Evolutionary conservation across 345 rosid genomes (phyloP).

Genomic region (Ricinus communis): DNA sequence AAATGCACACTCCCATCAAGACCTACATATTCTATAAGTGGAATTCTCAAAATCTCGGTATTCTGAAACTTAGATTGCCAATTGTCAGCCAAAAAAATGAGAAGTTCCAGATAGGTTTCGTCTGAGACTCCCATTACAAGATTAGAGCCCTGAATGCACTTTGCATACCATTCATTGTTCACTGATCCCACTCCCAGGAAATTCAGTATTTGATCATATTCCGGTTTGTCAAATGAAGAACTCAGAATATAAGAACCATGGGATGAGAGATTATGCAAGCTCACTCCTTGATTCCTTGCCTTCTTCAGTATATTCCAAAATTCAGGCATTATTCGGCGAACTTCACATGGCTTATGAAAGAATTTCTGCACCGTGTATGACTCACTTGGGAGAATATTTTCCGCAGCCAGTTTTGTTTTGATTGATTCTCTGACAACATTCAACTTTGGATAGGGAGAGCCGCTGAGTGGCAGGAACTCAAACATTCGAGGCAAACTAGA

Average conservation of each 20-base stretch:
- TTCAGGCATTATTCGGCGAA: slow-evolving; percentile 53
- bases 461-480: slow-evolving; percentile 54
- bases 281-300: slow-evolving; percentile 48
- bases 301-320: slow-evolving; percentile 57
- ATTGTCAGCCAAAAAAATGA: slow-evolving; percentile 47
- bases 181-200: slow-evolving; percentile 54
- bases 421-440: slow-evolving; percentile 48
- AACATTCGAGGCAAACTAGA: slow-evolving; percentile 52
- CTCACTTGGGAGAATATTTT: slow-evolving; percentile 58
- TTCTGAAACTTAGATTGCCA: slow-evolving; percentile 42
- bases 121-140: slow-evolving; percentile 50
- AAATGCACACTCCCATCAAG: slow-evolving; percentile 35
- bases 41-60: slow-evolving; percentile 38
- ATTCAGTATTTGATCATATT: slow-evolving; percentile 38
- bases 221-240: slow-evolving; percentile 43
- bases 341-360: slow-evolving; percentile 58
- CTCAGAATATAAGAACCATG: slow-evolving; percentile 48
- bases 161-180: slow-evolving; percentile 52
- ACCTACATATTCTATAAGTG: slow-evolving; percentile 51
- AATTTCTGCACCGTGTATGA: slow-evolving; percentile 49
- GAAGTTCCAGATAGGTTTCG: slow-evolving; percentile 46
- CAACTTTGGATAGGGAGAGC: slow-evolving; percentile 35
- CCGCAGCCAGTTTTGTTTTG: slow-evolving; percentile 31
- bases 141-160: slow-evolving; percentile 56
- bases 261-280: slow-evolving; percentile 60